These are phyloP conservation scores for Cyclotella choctawhatcheeana DNA, from an alignment of 108 stramenopile species.

Conservation along the genomic window DNA sequence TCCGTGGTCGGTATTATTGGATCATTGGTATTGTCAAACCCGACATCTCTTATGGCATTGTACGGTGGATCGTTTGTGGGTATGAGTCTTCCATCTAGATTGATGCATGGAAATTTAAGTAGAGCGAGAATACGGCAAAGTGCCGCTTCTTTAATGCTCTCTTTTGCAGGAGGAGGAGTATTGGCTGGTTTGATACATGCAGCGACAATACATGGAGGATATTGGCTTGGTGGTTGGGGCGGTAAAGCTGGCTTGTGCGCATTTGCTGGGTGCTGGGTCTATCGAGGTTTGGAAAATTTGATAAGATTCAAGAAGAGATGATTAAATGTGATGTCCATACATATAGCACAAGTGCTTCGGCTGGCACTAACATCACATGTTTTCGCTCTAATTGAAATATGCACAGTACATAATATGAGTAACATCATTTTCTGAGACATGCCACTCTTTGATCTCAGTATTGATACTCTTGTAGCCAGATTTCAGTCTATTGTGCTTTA, in stretches of 20 bases:
- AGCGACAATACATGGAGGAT: slow-evolving; percentile 9
- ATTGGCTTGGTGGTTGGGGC: slow-evolving; percentile 70
- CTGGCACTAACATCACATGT: background rate
- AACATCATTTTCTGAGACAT: no score
- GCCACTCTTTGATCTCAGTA: no score
- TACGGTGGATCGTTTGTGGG: slow-evolving; percentile 66
- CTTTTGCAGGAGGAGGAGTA: slow-evolving; percentile 34
- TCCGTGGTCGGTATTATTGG: slow-evolving; percentile 54
- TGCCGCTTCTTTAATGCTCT: background rate
- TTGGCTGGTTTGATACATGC: slow-evolving; percentile 35
- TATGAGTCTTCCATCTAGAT: slow-evolving; percentile 58
- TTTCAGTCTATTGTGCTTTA: no score
- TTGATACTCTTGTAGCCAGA: no score
- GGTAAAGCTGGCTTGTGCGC: slow-evolving; percentile 71
- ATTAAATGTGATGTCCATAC: no score
- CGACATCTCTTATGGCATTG: slow-evolving; percentile 41
- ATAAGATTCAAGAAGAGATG: slow-evolving; percentile 5
- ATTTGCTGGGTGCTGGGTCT: slow-evolving; percentile 58
- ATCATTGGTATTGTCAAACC: slow-evolving; percentile 26
- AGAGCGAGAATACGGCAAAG: slow-evolving; percentile 2
- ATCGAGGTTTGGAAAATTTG: slow-evolving; percentile 43
- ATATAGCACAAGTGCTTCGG: no score
- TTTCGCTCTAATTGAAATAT: no score
- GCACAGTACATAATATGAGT: no score
- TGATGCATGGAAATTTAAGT: slow-evolving; percentile 45